Conservation (phyloP, 768 basidiomycete species). For the Russula virescens region DNA sequence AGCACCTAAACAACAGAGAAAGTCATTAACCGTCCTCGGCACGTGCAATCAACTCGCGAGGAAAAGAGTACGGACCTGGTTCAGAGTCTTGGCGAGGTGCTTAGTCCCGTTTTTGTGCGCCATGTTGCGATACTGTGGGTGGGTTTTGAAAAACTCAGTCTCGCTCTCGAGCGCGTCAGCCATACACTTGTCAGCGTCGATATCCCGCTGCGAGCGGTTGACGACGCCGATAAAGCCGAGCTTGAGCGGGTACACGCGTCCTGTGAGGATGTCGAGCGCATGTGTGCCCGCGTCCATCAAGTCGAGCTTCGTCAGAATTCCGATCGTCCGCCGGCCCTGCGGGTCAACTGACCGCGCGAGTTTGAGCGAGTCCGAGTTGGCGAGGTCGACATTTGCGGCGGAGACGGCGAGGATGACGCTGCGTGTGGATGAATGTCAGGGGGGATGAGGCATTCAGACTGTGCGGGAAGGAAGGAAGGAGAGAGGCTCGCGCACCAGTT, state of each 20-base stretch:
- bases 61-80: slow-evolving; percentile 56
- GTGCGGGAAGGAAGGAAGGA: neutral
- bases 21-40: neutral
- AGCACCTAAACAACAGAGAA: slow-evolving; percentile 56
- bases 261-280: slow-evolving; percentile 91
- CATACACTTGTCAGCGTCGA: slow-evolving; percentile 84
- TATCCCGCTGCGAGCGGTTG: slow-evolving; percentile 96
- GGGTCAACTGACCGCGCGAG: slow-evolving; percentile 94
- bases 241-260: slow-evolving; percentile 95
- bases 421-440: too few relatives aligned
- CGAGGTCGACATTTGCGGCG: slow-evolving; percentile 95
- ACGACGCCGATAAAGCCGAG: slow-evolving; percentile 98
- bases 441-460: neutral
- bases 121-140: slow-evolving; percentile 90
- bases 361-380: slow-evolving; percentile 97
- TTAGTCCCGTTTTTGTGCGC: slow-evolving; percentile 97
- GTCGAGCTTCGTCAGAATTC: slow-evolving; percentile 95
- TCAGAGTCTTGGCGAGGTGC: slow-evolving; percentile 87
- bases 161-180: slow-evolving; percentile 78
- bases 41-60: neutral
- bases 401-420: slow-evolving; percentile 97
- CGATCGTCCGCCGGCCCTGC: slow-evolving; percentile 93
- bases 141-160: slow-evolving; percentile 84
- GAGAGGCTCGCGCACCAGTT: slow-evolving; percentile 62
- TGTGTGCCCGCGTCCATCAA: slow-evolving; percentile 99